A percentile compares a stretch with the other conserved stretches of the same genome.
These are phyloP conservation scores for Xylariaceae sp. DNA, from an alignment of 2,329 filamentous ascomycete genomes.

Conservation along the genomic window DNA sequence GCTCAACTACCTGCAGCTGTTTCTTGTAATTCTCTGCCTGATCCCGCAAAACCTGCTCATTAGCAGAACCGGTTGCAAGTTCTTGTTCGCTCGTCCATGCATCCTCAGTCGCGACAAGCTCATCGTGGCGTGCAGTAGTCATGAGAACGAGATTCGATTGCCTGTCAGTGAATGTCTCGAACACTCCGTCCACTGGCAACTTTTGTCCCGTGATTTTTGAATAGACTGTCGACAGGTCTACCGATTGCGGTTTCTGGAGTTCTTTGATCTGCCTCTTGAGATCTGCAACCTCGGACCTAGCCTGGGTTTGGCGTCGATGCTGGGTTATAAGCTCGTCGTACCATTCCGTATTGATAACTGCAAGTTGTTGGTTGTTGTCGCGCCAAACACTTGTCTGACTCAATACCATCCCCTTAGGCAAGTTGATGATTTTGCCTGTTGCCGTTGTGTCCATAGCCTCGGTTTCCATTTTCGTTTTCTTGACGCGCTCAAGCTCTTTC, in stretches of 20 bases:
- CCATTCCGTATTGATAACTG: conserved; percentile 10
- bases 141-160: conserved; percentile 3
- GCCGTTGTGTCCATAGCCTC: too few relatives aligned
- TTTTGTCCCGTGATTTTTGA: not conserved
- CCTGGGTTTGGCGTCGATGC: not conserved
- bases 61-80: too few relatives aligned
- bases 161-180: conserved; percentile 1
- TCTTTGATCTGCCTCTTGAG: conserved; percentile 1
- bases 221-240: not conserved
- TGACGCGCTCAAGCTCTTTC: not conserved
- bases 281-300: not conserved
- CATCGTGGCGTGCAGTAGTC: conserved; percentile 1
- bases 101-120: conserved; percentile 1
- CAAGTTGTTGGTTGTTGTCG: conserved; percentile 14
- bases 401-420: not conserved
- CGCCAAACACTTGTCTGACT: conserved; percentile 4
- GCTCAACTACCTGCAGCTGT: too few relatives aligned
- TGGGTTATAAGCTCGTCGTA: conserved; percentile 11
- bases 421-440: not conserved
- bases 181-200: not conserved
- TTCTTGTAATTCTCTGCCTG: too few relatives aligned
- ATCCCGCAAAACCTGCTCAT: too few relatives aligned
- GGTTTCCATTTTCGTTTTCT: too few relatives aligned
- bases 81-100: not conserved
- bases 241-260: not conserved